Evolutionary conservation across 345 rosid species (phyloP), one percentile per base, ranked within the genome.

Genomic region (Turnera subulata): DNA sequence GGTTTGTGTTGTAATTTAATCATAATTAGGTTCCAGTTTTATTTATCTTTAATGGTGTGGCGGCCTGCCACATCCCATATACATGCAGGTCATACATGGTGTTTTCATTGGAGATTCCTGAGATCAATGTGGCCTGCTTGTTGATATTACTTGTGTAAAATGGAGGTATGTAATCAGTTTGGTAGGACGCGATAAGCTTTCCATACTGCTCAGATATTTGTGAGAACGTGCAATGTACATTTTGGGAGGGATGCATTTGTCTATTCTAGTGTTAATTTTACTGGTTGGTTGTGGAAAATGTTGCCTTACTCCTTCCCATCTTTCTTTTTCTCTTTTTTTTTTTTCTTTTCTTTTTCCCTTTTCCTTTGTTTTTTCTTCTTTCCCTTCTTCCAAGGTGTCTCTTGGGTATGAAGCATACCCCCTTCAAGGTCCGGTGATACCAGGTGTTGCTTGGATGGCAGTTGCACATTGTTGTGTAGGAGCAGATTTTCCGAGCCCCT

Each of bases 141-240:
- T 76, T 78, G 70, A 56, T 67, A 71, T 64, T 56, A 56, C 62
- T 68, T 49, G 61, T 66, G 48, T 42, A 46, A 65, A 70, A n/a
- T n/a, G n/a, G n/a, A 75, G 84, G 86, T 82, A 80, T 73, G 92
- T 73, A 29, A 67, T 69, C 55, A 59, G 47, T 63, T 40, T n/a
- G 62, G 38, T 51, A 29, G 49, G 63, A 63, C 70, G 67, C 66
- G 59, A n/a, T 56, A 32, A 49, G 58, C 43, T 61, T 59, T 69
- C 59, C 37, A n/a, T 45, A 0, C 50, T 16, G 43, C 45, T 32
- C 12, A 39, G 56, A 51, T 39, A 63, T 26, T 20, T 57, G 23
- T 62, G 58, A 53, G 58, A 46, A 55, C 59, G 58, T 58, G 50
- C 13, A 20, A 68, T 37, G 51, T 66, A 48, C 48, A 58, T 42